Percentiles rank a stretch among this genome's conserved stretches.
Evolutionary conservation across 2,329 filamentous ascomycete species (phyloP).

Genomic region (Intubia oerlemansii): DNA sequence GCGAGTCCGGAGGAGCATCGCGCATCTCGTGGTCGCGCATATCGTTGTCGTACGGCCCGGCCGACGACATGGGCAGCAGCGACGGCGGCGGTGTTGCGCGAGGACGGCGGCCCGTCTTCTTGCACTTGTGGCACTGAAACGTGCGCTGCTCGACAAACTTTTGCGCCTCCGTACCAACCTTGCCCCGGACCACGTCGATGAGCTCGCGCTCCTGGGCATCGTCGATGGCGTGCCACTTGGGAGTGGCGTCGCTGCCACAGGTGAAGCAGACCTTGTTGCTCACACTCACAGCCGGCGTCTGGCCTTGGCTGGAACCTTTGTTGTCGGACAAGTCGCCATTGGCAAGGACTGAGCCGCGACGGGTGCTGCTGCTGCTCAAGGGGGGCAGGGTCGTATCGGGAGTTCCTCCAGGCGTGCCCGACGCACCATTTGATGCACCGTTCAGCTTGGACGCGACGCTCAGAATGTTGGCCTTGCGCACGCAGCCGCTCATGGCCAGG

Average conservation of each 20-base stretch:
- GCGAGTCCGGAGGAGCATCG: too few relatives aligned
- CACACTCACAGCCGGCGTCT: slow-evolving; percentile 10
- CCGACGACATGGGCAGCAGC: too few relatives aligned
- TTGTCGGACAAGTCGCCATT: slow-evolving; percentile 6
- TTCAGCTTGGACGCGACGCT: slow-evolving; percentile 41
- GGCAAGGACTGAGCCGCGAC: slow-evolving; percentile 1
- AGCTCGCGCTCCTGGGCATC: slow-evolving; percentile 19
- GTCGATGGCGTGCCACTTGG: slow-evolving; percentile 48
- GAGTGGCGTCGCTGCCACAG: slow-evolving; percentile 49
- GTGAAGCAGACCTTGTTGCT: slow-evolving; percentile 38
- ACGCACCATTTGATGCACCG: too few relatives aligned
- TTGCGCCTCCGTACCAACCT: slow-evolving; percentile 31
- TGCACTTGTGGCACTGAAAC: slow-evolving; percentile 60
- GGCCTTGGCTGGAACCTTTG: too few relatives aligned
- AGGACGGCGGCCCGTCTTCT: slow-evolving; percentile 31
- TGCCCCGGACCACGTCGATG: slow-evolving; percentile 27
- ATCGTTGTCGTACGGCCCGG: too few relatives aligned
- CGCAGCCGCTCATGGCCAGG: slow-evolving; percentile 70
- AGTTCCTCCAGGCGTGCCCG: neutral
- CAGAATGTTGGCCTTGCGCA: slow-evolving; percentile 71
- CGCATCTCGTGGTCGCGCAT: too few relatives aligned
- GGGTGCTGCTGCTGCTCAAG: slow-evolving; percentile 3
- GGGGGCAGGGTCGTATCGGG: slow-evolving; percentile 1
- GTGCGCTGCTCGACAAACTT: slow-evolving; percentile 37
- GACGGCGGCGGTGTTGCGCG: too few relatives aligned